These are phyloP conservation scores for Diaporthe caulivora DNA, from an alignment of 2,329 filamentous ascomycete species.

Conservation along the genomic window DNA sequence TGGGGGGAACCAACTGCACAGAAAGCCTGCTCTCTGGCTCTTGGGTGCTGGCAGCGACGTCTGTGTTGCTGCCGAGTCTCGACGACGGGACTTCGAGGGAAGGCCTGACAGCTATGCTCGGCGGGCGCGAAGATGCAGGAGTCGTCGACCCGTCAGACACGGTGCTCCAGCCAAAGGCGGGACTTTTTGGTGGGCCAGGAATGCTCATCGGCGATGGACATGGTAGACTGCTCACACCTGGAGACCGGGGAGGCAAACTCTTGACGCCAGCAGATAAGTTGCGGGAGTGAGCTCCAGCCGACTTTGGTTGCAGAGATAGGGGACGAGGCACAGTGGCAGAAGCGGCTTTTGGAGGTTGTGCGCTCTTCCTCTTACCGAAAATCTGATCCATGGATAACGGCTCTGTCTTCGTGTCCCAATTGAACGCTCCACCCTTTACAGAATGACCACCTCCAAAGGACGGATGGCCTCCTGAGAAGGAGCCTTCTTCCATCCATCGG, in stretches of 20 bases:
- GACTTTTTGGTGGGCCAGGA: conserved; percentile 33
- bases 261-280: conserved; percentile 25
- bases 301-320: conserved; percentile 15
- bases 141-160: conserved; percentile 32
- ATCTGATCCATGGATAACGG: conserved; percentile 62
- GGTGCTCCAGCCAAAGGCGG: conserved; percentile 37
- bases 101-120: conserved; percentile 31
- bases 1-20: conserved; percentile 23
- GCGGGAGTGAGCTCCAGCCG: conserved; percentile 31
- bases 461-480: conserved; percentile 62
- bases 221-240: conserved; percentile 33
- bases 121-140: conserved; percentile 35
- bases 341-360: conserved; percentile 44
- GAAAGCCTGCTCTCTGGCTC: conserved; percentile 32
- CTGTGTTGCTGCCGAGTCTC: neutral
- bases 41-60: neutral
- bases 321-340: conserved; percentile 43
- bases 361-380: conserved; percentile 53
- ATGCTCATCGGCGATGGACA: conserved; percentile 38
- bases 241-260: conserved; percentile 34
- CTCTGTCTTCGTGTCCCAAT: conserved; percentile 69
- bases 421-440: conserved; percentile 64
- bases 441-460: conserved; percentile 56
- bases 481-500: conserved; percentile 76
- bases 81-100: conserved; percentile 29